Percentiles rank a stretch among this genome's conserved stretches.
Conservation (phyloP, 192 early-diverging fungal genomes). For the Rhizophlyctis rosea region DNA sequence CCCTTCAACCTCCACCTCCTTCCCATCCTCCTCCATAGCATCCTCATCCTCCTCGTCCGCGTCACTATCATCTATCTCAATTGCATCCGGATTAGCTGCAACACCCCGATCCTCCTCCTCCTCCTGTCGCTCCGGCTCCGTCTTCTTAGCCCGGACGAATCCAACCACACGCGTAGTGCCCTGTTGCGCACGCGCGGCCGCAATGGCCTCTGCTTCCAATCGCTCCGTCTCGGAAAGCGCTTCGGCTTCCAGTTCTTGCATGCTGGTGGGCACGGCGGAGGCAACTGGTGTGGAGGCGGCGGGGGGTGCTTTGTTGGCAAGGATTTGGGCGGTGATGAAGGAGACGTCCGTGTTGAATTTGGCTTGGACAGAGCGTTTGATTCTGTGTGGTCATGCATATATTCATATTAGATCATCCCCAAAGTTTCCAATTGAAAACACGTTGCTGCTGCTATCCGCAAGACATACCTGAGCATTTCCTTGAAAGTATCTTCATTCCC, state of each 20-base stretch:
- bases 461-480: constrained; percentile 80
- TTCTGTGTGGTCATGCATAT: constrained; percentile 29
- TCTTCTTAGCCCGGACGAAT: constrained; percentile 45
- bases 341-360: constrained; percentile 76
- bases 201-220: constrained; percentile 51
- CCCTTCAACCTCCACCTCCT: constrained; percentile 16
- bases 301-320: constrained; percentile 31
- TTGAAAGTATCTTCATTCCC: constrained; percentile 98
- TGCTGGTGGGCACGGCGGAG: constrained; percentile 14
- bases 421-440: constrained; percentile 13
- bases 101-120: constrained; percentile 14
- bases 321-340: constrained; percentile 58
- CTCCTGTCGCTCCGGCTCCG: constrained; percentile 29
- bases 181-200: constrained; percentile 4
- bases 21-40: constrained; percentile 19
- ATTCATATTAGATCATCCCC: not conserved
- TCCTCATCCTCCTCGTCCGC: constrained; percentile 60
- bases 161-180: constrained; percentile 42
- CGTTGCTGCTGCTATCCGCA: too few species aligned
- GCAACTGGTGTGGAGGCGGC: constrained; percentile 30
- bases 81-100: constrained; percentile 64
- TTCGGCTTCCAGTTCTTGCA: constrained; percentile 34
- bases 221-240: constrained; percentile 28
- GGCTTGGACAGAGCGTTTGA: constrained; percentile 86
- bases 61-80: constrained; percentile 51